Evolutionary conservation across 108 stramenopile genomes (phyloP), one percentile per base, ranked within the genome.

Genomic region (Tribonema minus): DNA sequence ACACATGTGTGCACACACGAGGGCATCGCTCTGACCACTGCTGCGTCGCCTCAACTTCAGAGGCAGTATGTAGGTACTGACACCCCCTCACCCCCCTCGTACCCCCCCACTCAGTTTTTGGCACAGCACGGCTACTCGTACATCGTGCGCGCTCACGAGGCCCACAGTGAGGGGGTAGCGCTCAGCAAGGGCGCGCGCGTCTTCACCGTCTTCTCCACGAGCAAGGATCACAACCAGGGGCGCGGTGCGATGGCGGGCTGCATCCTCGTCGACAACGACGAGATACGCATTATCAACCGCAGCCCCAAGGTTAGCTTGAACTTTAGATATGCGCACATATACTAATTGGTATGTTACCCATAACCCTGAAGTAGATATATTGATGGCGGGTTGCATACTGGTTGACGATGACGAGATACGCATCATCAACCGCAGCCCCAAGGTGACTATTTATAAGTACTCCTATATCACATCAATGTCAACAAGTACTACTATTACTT

Each of bases 81-180:
- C n/a, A n/a, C n/a, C n/a, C n/a, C n/a, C n/a, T n/a, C n/a, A n/a
- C n/a, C n/a, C n/a, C n/a, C n/a, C n/a, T n/a, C n/a, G n/a, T n/a
- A n/a, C n/a, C n/a, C 15, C 46, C 20, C 9, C 46, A 20, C 9
- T 15, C 87, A 97, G 74, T 99, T 99, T 83, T 85, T 99, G 72
- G 76, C 88, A 69, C 90, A 93, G 75, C 93, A 95, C 66, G 93
- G 94, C 37, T 92, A 92, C 68, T 92, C 93, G 32, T 97, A 94
- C 86, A 96, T 97, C 71, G 93, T 97, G 90, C 91, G 98, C 9
- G 98, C 96, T 3, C 98, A 99, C 86, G 96, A 99, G 80, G 98
- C 98, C 0, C 96, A 97, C 84, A 94, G 95, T 23, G 94, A 96
- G 70, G 98, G 98, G 60, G 96, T 99, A 30, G 91, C 94, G 1